Conservation (phyloP, 108 stramenopile species). For the Fragilaria crotonensis region DNA sequence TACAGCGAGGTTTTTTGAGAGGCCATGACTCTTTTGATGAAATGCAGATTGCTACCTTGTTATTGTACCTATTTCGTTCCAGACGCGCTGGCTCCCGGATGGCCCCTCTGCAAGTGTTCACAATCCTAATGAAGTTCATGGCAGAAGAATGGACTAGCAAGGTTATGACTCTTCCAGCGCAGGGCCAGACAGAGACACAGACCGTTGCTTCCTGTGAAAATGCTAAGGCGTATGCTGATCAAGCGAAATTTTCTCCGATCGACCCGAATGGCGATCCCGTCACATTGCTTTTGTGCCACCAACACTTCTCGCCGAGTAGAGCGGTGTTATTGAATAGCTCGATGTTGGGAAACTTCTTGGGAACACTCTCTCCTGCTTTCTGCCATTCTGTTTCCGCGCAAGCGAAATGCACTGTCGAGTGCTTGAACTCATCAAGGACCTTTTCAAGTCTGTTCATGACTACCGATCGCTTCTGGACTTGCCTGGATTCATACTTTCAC, state of each 20-base stretch:
- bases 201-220: conserved; percentile 42
- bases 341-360: conserved; percentile 74
- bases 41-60: conserved; percentile 40
- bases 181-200: conserved; percentile 38
- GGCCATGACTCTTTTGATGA: conserved; percentile 71
- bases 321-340: conserved; percentile 76
- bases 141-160: conserved; percentile 24
- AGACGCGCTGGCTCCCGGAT: conserved; percentile 57
- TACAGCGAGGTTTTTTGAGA: conserved; percentile 69
- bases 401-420: conserved; percentile 33
- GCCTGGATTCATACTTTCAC: conserved; percentile 66
- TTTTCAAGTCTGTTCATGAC: conserved; percentile 61
- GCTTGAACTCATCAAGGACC: conserved; percentile 20
- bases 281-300: conserved; percentile 56
- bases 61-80: conserved; percentile 65
- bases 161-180: conserved; percentile 60
- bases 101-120: conserved; percentile 66
- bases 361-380: conserved; percentile 65
- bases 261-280: conserved; percentile 20
- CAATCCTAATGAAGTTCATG: conserved; percentile 69
- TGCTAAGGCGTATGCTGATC: conserved; percentile 36
- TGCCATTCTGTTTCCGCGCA: conserved; percentile 41
- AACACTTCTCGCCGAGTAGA: conserved; percentile 21
- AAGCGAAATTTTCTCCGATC: conserved; percentile 27
- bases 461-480: conserved; percentile 61